Conservation (phyloP, 2,329 filamentous ascomycete species). For the Parasarocladium wereldwijsianum region DNA sequence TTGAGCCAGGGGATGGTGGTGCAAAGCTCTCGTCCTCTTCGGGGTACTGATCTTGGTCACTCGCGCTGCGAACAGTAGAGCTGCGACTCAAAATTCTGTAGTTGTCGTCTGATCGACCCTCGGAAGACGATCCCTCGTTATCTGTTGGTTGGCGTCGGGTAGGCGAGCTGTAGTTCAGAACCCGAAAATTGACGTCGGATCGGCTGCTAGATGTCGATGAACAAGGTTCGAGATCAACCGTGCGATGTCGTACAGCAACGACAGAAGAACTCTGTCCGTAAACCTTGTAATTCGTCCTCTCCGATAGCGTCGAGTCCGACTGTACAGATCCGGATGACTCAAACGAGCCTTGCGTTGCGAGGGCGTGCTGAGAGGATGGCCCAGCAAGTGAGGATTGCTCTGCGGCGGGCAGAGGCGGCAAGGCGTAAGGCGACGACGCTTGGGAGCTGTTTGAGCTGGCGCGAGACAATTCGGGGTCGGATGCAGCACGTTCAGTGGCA, state of each 20-base stretch:
- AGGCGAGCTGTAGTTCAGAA: constrained; percentile 1
- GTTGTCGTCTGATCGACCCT: constrained; percentile 2
- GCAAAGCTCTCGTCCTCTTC: constrained; percentile 19
- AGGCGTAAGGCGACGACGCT: constrained; percentile 7
- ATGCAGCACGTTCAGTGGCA: constrained; percentile 7
- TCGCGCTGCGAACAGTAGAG: constrained; percentile 6
- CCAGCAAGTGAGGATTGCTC: background rate
- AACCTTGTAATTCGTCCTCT: constrained; percentile 39
- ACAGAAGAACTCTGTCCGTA: constrained; percentile 30
- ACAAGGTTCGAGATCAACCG: constrained; percentile 23
- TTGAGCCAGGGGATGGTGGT: constrained; percentile 28
- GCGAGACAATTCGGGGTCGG: constrained; percentile 1
- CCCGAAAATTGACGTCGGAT: constrained; percentile 2
- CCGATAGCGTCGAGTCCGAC: constrained; percentile 29
- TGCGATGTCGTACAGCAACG: background rate
- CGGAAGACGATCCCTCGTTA: too few relatives aligned
- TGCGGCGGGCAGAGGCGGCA: constrained; percentile 1
- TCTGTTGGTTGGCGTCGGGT: too few relatives aligned
- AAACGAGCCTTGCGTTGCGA: constrained; percentile 5
- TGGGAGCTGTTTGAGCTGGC: constrained; percentile 5
- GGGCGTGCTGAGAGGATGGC: constrained; percentile 5
- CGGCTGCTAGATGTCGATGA: constrained; percentile 10
- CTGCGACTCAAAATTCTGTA: constrained; percentile 2
- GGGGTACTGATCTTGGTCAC: background rate
- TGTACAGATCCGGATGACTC: constrained; percentile 11